phyloP scores from a whole-genome alignment of 257 asterid genomes.

The Capsicum baccatum region DNA sequence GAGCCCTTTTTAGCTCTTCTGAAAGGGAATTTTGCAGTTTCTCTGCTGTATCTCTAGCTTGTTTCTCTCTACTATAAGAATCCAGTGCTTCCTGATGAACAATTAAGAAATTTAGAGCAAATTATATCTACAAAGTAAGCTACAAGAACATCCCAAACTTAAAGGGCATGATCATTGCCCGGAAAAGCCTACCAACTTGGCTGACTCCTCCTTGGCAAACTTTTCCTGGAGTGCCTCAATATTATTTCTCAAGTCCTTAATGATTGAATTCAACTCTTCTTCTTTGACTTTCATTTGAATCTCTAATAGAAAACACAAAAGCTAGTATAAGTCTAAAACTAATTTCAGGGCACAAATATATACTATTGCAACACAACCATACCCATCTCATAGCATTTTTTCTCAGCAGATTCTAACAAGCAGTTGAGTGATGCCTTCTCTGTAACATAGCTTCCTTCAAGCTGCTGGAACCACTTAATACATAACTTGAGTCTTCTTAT shows the following conservation, averaged over 20 bases:
- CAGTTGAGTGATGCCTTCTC: slow-evolving; percentile 61
- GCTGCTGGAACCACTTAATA: slow-evolving; percentile 83
- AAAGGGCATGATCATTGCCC: neutral
- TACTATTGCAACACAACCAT: slow-evolving; percentile 27
- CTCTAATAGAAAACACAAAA: slow-evolving; percentile 47
- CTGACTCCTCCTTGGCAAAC: slow-evolving; percentile 68
- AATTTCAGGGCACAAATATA: neutral
- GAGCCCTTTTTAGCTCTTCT: slow-evolving; percentile 78
- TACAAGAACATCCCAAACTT: neutral
- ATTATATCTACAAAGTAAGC: neutral
- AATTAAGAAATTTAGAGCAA: slow-evolving; percentile 20
- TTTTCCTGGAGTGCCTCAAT: slow-evolving; percentile 69
- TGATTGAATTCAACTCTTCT: slow-evolving; percentile 74
- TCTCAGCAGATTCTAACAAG: slow-evolving; percentile 70
- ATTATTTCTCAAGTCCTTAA: slow-evolving; percentile 74
- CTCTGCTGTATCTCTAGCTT: slow-evolving; percentile 65
- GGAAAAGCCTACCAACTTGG: slow-evolving; percentile 61
- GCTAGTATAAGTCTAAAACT: neutral
- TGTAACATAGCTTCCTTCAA: slow-evolving; percentile 58
- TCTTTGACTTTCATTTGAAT: slow-evolving; percentile 72
- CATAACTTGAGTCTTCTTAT: slow-evolving; percentile 77
- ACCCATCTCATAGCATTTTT: slow-evolving; percentile 66
- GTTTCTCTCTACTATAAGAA: slow-evolving; percentile 65
- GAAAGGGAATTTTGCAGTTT: slow-evolving; percentile 64
- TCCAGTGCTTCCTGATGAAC: slow-evolving; percentile 72